Percentiles rank a stretch among this genome's conserved stretches.
phyloP scores from a whole-genome alignment of 2,329 filamentous ascomycete genomes.

The Cercospora sesami region DNA sequence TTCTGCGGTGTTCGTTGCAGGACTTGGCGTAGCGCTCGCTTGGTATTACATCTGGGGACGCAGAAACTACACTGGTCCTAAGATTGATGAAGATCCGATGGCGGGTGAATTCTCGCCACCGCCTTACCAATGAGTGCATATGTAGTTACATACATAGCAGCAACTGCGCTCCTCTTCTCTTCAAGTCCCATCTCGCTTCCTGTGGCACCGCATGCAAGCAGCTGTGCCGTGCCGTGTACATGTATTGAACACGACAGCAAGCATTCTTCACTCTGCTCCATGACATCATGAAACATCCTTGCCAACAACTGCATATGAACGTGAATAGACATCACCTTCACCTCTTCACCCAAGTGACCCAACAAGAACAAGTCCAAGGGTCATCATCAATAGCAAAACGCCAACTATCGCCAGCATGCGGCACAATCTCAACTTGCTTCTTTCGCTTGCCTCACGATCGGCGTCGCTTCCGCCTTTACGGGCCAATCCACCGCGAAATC shows the following conservation, averaged over 20 bases:
- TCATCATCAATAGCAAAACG: not conserved
- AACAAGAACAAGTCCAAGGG: not conserved
- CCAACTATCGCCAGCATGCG: not conserved
- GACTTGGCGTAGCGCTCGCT: conserved; percentile 58
- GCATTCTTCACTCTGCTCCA: not conserved
- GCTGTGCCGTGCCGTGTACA: not conserved
- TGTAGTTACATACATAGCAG: conserved; percentile 1
- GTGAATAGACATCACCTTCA: not conserved
- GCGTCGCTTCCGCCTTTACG: not conserved
- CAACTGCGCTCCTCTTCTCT: not conserved
- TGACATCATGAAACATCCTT: not conserved
- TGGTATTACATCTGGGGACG: conserved; percentile 73
- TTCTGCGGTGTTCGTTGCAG: conserved; percentile 70
- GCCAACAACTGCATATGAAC: not conserved
- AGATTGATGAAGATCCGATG: conserved; percentile 31
- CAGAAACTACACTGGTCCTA: conserved; percentile 64
- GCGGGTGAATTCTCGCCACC: conserved; percentile 2
- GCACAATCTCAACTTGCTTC: not conserved
- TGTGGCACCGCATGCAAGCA: not conserved
- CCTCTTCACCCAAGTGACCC: not conserved
- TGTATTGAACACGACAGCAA: not conserved
- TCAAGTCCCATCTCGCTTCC: not conserved
- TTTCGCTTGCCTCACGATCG: not conserved
- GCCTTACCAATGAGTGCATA: not conserved
- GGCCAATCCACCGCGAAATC: not conserved